Evolutionary conservation across 2,329 filamentous ascomycete species (phyloP), one percentile per base, ranked within the genome.

Genomic region (Diplodia intermedia): DNA sequence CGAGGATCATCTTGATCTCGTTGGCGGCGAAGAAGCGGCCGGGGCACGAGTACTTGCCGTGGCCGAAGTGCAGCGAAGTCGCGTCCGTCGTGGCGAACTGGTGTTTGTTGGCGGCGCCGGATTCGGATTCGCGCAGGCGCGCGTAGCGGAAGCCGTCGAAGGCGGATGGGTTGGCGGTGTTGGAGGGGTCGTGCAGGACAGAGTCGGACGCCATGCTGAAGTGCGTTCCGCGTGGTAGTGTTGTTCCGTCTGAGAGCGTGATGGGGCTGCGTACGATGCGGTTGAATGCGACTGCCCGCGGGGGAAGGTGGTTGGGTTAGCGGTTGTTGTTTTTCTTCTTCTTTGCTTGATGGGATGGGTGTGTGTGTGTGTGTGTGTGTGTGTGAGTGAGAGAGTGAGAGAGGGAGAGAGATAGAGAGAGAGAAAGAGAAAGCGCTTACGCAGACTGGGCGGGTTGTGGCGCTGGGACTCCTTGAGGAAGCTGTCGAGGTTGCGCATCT

Each of bases 1-100:
- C 73, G 2, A 77, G 29, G 12, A 76, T 72, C 70, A 77, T 74
- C 69, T 78, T 78, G 54, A 78, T 76, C 68, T 78, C 75, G 36
- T 74, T 74, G 2, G 70, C 63, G 1, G 76, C 76, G 23, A 77
- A 78, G 69, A 77, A 77, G 6, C 76, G 70, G 0, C 76, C 76
- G 0, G 76, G 75, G 38, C 76, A 78, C 52, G 52, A 18, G 18
- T 29, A 33, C 52, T 18, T 63, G 2, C 76, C 76, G 49, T 77
- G 76, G 0, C 76, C 76, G 56, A 75, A 78, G 4, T 20, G 36
- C 5, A 77, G 65, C 12, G 70, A 73, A 4, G 70, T 67, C 0
- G 65, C 3, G 47, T 73, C 75, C 12, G 70, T 72, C 1, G 70
- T 75, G 52, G 76, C 74, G 56, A 76, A 78, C 40, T 76, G 74